Percentiles rank a stretch among this genome's conserved stretches.
Evolutionary conservation across 192 early-diverging fungal species (phyloP).

Genomic region (Podila epigama): DNA sequence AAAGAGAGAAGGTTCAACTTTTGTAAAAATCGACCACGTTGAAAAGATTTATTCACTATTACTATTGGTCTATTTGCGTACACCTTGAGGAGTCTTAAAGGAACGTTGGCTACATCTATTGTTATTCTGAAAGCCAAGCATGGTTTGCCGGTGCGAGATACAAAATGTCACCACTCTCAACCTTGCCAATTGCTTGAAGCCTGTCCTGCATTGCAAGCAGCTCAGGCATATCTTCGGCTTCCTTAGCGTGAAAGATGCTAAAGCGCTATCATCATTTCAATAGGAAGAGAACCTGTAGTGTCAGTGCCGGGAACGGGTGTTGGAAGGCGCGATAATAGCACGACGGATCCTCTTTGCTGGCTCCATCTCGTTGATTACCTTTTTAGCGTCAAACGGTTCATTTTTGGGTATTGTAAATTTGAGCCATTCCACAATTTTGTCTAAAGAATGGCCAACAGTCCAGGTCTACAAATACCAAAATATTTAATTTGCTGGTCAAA

Average conservation of each 20-base stretch:
- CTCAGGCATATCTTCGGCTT: conserved; percentile 7
- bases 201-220: conserved; percentile 20
- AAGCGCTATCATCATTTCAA: conserved; percentile 7
- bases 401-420: conserved; percentile 21
- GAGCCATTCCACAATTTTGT: conserved; percentile 34
- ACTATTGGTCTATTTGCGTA: too few relatives aligned
- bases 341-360: too few relatives aligned
- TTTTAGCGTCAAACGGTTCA: conserved; percentile 30
- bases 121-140: neutral
- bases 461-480: conserved; percentile 11
- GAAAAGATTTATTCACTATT: too few relatives aligned
- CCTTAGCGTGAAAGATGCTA: conserved; percentile 38
- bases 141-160: conserved; percentile 31
- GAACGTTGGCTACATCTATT: too few relatives aligned
- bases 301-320: neutral
- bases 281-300: neutral
- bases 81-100: too few relatives aligned
- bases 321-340: too few relatives aligned
- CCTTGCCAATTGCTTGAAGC: conserved; percentile 3
- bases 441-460: conserved; percentile 28
- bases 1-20: too few relatives aligned
- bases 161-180: conserved; percentile 36
- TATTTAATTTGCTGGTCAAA: neutral
- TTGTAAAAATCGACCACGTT: too few relatives aligned
- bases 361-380: too few relatives aligned